phyloP scores from a whole-genome alignment of 1,139 yeast species.

The Geotrichum siamense region DNA sequence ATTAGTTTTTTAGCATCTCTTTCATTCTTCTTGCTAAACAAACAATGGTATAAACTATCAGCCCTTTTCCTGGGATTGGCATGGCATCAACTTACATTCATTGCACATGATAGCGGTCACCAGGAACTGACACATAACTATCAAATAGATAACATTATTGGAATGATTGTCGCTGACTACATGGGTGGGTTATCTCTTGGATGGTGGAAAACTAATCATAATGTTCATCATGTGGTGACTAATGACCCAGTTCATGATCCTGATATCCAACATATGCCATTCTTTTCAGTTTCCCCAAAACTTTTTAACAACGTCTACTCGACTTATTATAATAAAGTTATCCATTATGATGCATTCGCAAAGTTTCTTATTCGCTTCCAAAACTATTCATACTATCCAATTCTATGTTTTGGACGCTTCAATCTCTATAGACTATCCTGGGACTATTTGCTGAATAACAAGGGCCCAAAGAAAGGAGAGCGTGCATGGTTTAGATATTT shows the following conservation, averaged over 20 bases:
- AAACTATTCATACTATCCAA: constrained; percentile 66
- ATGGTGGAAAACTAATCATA: constrained; percentile 94
- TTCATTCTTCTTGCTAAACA: constrained; percentile 43
- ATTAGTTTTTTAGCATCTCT: constrained; percentile 48
- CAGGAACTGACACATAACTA: constrained; percentile 74
- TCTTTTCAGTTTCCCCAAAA: constrained; percentile 75
- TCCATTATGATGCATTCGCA: constrained; percentile 65
- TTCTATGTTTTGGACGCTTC: constrained; percentile 76
- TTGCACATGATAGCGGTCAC: constrained; percentile 89
- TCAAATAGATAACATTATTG: constrained; percentile 67
- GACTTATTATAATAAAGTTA: constrained; percentile 62
- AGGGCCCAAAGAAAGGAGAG: constrained; percentile 71
- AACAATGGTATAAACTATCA: constrained; percentile 43
- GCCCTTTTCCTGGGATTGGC: constrained; percentile 65
- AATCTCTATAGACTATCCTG: constrained; percentile 76
- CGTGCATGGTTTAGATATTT: constrained; percentile 83
- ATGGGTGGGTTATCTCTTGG: constrained; percentile 85
- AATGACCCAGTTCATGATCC: constrained; percentile 93
- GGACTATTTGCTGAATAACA: constrained; percentile 62
- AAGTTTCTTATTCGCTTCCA: constrained; percentile 54
- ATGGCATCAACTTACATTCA: constrained; percentile 87
- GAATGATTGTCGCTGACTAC: constrained; percentile 67
- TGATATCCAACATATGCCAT: constrained; percentile 87
- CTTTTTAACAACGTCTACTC: constrained; percentile 64
- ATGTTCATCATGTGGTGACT: constrained; percentile 81